Evolutionary conservation across 2,329 filamentous ascomycete species (phyloP).

Genomic region (Grosmannia huntii): DNA sequence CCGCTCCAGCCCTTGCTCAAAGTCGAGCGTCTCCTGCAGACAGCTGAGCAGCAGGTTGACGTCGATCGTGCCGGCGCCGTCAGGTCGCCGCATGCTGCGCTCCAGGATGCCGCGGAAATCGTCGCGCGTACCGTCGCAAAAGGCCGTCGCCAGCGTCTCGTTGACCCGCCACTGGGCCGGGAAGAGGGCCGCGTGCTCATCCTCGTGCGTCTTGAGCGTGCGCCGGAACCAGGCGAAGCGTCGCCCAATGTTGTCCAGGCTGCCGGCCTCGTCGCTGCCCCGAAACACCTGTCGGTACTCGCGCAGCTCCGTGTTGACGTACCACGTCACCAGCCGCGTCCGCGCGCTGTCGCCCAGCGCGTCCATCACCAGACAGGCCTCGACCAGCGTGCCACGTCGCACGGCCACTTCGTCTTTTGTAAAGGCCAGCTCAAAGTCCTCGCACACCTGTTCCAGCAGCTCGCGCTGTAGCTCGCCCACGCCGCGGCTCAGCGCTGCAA

Average conservation of each 20-base stretch:
- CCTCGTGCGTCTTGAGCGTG: constrained; percentile 90
- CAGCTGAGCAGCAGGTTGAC: constrained; percentile 36
- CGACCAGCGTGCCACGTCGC: constrained; percentile 58
- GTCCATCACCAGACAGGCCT: constrained; percentile 90
- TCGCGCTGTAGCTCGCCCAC: constrained; percentile 90
- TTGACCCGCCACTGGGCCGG: constrained; percentile 79
- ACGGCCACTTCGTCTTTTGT: constrained; percentile 70
- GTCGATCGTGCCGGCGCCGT: constrained; percentile 48
- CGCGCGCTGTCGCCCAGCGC: constrained; percentile 81
- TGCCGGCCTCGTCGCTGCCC: constrained; percentile 92
- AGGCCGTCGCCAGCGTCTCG: constrained; percentile 78
- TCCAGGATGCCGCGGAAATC: constrained; percentile 92
- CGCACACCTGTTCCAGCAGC: constrained; percentile 92
- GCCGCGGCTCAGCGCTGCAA: constrained; percentile 81
- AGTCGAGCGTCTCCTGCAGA: constrained; percentile 65
- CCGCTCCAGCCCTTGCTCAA: constrained; percentile 82
- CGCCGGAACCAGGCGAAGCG: constrained; percentile 94
- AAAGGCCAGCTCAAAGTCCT: constrained; percentile 95
- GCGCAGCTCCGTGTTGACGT: constrained; percentile 90
- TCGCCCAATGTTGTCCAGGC: constrained; percentile 88
- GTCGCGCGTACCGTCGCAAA: constrained; percentile 89
- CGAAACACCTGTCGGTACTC: constrained; percentile 95
- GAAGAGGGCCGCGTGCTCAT: constrained; percentile 82
- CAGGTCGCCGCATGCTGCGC: constrained; percentile 65
- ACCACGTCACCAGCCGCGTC: constrained; percentile 80